Conservation (phyloP, 192 early-diverging fungal species). For the Funneliformis mosseae region DNA sequence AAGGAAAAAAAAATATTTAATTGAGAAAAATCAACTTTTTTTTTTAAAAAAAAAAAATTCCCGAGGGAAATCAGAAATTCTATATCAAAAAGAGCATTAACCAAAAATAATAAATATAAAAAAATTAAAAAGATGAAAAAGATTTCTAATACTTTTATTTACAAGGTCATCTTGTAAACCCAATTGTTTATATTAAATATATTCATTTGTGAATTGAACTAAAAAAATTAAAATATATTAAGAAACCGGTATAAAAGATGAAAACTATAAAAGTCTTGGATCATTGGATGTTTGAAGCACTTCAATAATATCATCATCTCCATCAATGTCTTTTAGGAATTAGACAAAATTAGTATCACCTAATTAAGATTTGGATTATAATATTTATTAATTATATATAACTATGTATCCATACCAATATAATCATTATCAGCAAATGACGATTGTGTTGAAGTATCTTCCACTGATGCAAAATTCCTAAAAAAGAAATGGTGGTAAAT, state of each 20-base stretch:
- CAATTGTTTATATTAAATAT: not conserved
- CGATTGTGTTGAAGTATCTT: not conserved
- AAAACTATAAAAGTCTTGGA: not conserved
- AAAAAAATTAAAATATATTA: not conserved
- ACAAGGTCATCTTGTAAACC: not conserved
- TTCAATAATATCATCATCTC: not conserved
- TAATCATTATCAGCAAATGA: not conserved
- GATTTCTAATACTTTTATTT: not conserved
- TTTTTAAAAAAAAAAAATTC: too few species aligned
- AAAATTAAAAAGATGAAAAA: not conserved
- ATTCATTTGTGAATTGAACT: not conserved
- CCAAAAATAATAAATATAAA: not conserved
- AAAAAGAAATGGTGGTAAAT: not conserved
- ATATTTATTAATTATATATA: not conserved
- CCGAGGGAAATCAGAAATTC: too few species aligned
- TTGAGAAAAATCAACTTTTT: too few species aligned
- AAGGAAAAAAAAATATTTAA: too few species aligned
- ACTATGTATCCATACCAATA: not conserved
- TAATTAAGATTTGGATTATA: not conserved
- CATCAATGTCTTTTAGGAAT: not conserved
- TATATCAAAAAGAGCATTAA: too few species aligned
- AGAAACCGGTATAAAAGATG: not conserved
- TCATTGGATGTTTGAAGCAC: slow-evolving; percentile 2
- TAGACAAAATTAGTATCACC: not conserved
- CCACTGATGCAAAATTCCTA: not conserved